Evolutionary conservation across 257 asterid species (phyloP).

Genomic region (Fraxinus anomala): DNA sequence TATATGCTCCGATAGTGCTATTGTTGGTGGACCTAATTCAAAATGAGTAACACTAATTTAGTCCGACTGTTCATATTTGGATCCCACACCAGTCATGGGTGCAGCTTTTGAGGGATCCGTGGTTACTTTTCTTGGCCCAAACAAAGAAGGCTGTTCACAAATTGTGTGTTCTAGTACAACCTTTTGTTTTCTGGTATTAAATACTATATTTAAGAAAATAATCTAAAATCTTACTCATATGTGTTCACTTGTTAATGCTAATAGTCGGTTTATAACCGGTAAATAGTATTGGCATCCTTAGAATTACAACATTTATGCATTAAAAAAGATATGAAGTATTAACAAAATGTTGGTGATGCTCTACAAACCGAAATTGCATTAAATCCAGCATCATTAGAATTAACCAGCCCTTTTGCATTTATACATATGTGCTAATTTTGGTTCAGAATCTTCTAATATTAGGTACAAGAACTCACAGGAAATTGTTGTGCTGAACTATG

Average conservation of each 20-base stretch:
- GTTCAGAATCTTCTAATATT: slow-evolving; percentile 20
- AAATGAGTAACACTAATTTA: not conserved
- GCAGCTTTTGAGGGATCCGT: not conserved
- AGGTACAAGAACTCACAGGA: slow-evolving; percentile 39
- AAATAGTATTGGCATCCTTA: not conserved
- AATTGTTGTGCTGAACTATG: slow-evolving; percentile 27
- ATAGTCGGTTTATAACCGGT: not conserved
- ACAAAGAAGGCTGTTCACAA: not conserved
- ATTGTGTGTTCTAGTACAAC: not conserved
- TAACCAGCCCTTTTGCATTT: not conserved
- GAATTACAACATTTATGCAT: not conserved
- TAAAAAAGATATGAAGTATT: not conserved
- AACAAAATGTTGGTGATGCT: not conserved
- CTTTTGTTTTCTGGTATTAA: not conserved
- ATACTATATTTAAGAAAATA: no score
- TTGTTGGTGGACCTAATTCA: not conserved
- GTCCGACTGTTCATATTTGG: not conserved
- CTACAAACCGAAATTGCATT: not conserved
- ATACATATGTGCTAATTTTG: not conserved
- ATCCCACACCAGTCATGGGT: not conserved
- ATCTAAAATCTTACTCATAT: not conserved
- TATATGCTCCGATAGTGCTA: not conserved
- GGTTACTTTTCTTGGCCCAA: not conserved
- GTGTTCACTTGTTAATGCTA: not conserved
- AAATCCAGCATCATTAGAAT: not conserved